phyloP scores from a whole-genome alignment of 345 rosid species.

The Eucalyptus melliodora region DNA sequence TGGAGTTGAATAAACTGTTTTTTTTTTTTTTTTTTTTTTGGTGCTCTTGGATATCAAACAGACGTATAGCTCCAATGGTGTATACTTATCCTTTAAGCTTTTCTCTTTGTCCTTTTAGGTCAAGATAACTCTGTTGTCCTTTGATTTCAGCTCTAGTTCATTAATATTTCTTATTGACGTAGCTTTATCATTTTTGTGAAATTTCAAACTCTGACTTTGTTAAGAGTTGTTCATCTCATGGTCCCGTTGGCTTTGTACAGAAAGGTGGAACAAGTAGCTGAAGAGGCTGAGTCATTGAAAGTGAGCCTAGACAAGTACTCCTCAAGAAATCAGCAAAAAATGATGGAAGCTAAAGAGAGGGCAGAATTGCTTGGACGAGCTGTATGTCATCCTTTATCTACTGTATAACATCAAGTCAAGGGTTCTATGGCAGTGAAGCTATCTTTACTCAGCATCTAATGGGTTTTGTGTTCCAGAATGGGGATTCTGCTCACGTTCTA shows the following conservation, averaged over 20 bases:
- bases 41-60: background rate
- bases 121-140: background rate
- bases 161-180: background rate
- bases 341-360: constrained; percentile 75
- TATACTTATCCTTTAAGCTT: background rate
- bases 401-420: background rate
- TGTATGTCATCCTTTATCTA: constrained; percentile 18
- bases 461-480: constrained; percentile 31
- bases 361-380: constrained; percentile 80
- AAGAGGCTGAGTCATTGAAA: constrained; percentile 77
- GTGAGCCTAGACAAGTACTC: constrained; percentile 60
- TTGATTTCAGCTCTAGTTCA: background rate
- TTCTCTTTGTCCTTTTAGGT: background rate
- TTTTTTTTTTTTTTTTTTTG: no score
- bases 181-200: background rate
- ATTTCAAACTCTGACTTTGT: background rate
- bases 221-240: background rate
- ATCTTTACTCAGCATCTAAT: background rate
- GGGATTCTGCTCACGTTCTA: constrained; percentile 73
- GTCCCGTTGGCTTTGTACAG: background rate
- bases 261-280: constrained; percentile 85
- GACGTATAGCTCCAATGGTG: background rate
- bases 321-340: constrained; percentile 51
- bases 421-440: background rate
- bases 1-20: background rate